These are phyloP conservation scores for Sphaerulina vaccinii DNA, from an alignment of 2,329 filamentous ascomycete genomes.

Conservation along the genomic window DNA sequence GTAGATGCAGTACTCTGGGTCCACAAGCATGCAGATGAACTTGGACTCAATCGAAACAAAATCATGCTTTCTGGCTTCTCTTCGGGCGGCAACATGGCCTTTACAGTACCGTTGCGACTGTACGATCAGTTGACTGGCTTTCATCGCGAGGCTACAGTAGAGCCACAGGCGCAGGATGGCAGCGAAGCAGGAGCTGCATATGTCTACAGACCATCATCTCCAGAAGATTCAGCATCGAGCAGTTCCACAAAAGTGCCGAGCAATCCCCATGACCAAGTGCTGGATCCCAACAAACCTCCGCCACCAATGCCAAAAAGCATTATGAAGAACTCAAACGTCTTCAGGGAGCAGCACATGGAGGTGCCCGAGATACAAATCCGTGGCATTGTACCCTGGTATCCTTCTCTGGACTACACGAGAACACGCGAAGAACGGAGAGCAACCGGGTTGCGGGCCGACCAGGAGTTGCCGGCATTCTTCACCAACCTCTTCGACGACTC, in stretches of 20 bases:
- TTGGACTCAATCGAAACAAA: conserved; percentile 57
- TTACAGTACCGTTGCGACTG: conserved; percentile 60
- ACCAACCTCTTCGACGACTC: conserved; percentile 54
- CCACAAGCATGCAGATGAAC: conserved; percentile 54
- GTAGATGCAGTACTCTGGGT: conserved; percentile 62
- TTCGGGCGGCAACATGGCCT: conserved; percentile 61
- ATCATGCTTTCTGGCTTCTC: conserved; percentile 63
- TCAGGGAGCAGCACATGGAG: conserved; percentile 12
- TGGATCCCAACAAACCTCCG: conserved; percentile 20
- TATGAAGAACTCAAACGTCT: conserved; percentile 13
- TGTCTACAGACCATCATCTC: conserved; percentile 4
- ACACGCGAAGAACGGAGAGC: conserved; percentile 59
- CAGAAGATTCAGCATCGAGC: conserved; percentile 17
- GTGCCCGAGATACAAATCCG: conserved; percentile 48
- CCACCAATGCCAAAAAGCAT: conserved; percentile 7
- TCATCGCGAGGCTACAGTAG: conserved; percentile 19
- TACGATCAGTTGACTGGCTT: conserved; percentile 47
- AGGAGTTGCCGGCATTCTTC: conserved; percentile 52
- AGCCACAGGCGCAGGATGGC: not conserved
- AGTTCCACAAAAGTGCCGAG: conserved; percentile 24
- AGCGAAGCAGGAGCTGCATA: conserved; percentile 1
- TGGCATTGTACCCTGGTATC: conserved; percentile 62
- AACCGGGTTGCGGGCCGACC: conserved; percentile 54
- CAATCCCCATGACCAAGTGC: conserved; percentile 10
- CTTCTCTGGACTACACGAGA: conserved; percentile 61